phyloP scores from a whole-genome alignment of 176 grass and related monocot species.

The Paspalum notatum region DNA sequence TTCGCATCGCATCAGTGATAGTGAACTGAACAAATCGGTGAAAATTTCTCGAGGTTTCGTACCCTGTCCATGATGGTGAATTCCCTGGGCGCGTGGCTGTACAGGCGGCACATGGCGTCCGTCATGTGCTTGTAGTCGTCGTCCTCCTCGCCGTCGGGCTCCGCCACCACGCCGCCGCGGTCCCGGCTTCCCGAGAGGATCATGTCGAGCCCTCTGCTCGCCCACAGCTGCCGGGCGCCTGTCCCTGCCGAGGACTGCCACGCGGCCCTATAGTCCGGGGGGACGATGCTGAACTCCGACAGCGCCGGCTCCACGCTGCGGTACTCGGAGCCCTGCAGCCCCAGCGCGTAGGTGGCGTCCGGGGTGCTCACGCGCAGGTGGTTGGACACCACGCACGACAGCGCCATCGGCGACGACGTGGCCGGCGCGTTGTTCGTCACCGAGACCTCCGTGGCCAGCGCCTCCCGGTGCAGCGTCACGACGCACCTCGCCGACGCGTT shows the following conservation, averaged over 20 bases:
- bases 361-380: conserved; percentile 89
- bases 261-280: conserved; percentile 38
- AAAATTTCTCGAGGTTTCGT: neutral
- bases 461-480: conserved; percentile 56
- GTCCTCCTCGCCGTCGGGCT: conserved; percentile 70
- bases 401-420: conserved; percentile 39
- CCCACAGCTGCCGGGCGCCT: conserved; percentile 1
- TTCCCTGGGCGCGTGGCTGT: conserved; percentile 62
- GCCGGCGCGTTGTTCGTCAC: conserved; percentile 46
- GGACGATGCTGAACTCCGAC: conserved; percentile 68
- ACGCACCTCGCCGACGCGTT: conserved; percentile 54
- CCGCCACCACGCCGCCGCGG: neutral
- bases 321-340: conserved; percentile 72
- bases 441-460: conserved; percentile 49
- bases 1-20: neutral
- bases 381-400: conserved; percentile 64
- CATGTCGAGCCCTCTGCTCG: conserved; percentile 44
- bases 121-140: conserved; percentile 73
- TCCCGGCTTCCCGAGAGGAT: conserved; percentile 36
- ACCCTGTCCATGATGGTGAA: conserved; percentile 83
- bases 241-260: neutral
- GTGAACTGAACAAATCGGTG: neutral
- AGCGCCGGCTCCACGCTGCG: conserved; percentile 44
- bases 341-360: conserved; percentile 70
- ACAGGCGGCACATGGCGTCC: conserved; percentile 61